A percentile compares a stretch with the other conserved stretches of the same genome.
Conservation (phyloP, 2,329 filamentous ascomycete species). For the Sporothrix variecibatus region DNA sequence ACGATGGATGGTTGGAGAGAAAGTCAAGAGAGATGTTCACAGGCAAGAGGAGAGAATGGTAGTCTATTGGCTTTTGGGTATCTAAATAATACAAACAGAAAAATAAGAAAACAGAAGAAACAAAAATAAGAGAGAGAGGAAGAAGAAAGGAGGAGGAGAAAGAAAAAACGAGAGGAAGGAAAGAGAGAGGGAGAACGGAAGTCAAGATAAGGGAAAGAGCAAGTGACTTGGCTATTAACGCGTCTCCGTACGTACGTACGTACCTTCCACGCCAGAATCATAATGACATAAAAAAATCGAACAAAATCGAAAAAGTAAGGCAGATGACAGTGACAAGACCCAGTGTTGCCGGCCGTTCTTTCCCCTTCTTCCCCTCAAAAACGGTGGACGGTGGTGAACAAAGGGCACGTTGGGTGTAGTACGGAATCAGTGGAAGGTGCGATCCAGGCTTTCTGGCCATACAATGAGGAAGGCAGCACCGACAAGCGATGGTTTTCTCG, state of each 20-base stretch:
- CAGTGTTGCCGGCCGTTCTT: slow-evolving; percentile 3
- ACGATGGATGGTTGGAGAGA: neutral
- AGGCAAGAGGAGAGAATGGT: slow-evolving; percentile 2
- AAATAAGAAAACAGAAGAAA: slow-evolving; percentile 10
- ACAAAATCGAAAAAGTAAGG: neutral
- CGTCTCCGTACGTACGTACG: neutral
- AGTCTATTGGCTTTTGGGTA: slow-evolving; percentile 21
- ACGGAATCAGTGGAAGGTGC: neutral
- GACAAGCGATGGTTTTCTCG: neutral
- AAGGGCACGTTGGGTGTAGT: neutral
- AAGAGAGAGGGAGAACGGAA: neutral
- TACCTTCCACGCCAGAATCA: neutral
- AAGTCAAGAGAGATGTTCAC: neutral
- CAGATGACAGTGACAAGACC: neutral
- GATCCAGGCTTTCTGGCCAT: neutral
- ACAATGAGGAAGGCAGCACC: neutral
- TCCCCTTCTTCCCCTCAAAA: neutral
- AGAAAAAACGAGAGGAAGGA: neutral
- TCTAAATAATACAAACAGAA: slow-evolving; percentile 14
- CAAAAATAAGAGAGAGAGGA: slow-evolving; percentile 13
- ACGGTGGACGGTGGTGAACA: neutral
- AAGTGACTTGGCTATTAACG: neutral
- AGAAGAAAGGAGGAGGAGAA: neutral
- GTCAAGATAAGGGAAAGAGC: slow-evolving; percentile 10
- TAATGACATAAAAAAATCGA: neutral